Evolutionary conservation across 176 grass and related monocot species (phyloP), one percentile per base, ranked within the genome.

Genomic region (Puya raimondii): DNA sequence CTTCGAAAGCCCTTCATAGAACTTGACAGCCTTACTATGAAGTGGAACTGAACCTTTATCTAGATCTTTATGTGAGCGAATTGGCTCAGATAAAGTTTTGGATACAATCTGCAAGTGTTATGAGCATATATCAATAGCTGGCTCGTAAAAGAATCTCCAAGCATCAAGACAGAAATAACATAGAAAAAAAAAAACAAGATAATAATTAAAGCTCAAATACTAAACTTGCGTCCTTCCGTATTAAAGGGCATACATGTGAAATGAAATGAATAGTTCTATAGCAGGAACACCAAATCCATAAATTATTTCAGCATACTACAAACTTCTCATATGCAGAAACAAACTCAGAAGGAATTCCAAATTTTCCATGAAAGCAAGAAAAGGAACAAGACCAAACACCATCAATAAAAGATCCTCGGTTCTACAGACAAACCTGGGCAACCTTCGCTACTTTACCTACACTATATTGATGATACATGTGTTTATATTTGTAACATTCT

Each of bases 11-110:
- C 73, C 85, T 77, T 96, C 87, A 2, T 86, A 91, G 79, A 91
- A 96, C 67, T 96, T 96, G 67, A 91, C 80, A 48, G 91, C 87
- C 85, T 91, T 91, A 77, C 74, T 80, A 85, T 85, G 88, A 74
- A 91, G 76, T 57, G 77, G 77, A 49, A 71, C 71, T 69, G 91
- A 85, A 65, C 82, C 74, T 88, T 96, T 96, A 79, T 88, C 85
- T 2, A 96, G 79, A 50, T 96, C 87, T 78, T 96, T 96, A 74
- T 96, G 91, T 25, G 91, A 96, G 72, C 82, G 85, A 87, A 96
- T 96, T 83, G 85, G 91, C 47, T 96, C 91, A 64, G 87, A 83
- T 66, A 96, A 72, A 25, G 83, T 76, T 70, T 91, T 91, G 5
- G 91, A 85, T 88, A 91, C 80, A 29, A 96, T 91, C 91, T 91